Percentiles rank a stretch among this genome's conserved stretches.
Evolutionary conservation across 805 yeast species (phyloP).

Genomic region (Tetrapisispora fleetii): DNA sequence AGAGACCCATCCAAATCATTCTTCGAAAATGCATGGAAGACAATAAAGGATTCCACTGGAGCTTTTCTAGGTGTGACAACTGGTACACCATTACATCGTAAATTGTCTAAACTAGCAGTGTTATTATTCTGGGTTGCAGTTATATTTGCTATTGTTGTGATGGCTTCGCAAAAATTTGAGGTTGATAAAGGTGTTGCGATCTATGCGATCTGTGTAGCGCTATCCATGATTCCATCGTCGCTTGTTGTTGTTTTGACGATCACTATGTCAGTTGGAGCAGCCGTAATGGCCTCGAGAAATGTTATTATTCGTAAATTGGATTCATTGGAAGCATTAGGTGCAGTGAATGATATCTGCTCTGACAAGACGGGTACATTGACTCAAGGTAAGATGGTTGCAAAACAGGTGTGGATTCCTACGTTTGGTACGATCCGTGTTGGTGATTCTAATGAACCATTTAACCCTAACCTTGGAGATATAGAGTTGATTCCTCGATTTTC

Average conservation of each 20-base stretch:
- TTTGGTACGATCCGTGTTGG: conserved; percentile 57
- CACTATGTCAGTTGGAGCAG: conserved; percentile 89
- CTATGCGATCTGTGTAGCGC: conserved; percentile 89
- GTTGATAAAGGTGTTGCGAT: conserved; percentile 79
- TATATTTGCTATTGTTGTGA: conserved; percentile 74
- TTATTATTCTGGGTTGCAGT: conserved; percentile 66
- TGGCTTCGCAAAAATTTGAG: conserved; percentile 69
- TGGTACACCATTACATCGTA: conserved; percentile 77
- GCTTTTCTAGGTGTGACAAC: conserved; percentile 63
- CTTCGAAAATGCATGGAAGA: conserved; percentile 27
- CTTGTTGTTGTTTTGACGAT: conserved; percentile 95
- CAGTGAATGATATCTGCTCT: conserved; percentile 86
- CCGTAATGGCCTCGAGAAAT: conserved; percentile 87
- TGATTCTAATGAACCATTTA: conserved; percentile 65
- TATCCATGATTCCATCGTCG: conserved; percentile 98
- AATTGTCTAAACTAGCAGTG: conserved; percentile 68
- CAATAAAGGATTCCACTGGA: conserved; percentile 48
- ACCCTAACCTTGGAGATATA: conserved; percentile 92
- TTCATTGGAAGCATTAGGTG: conserved; percentile 87
- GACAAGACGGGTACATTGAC: conserved; percentile 90
- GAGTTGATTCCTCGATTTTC: conserved; percentile 63
- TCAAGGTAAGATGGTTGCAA: conserved; percentile 83
- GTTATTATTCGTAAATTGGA: conserved; percentile 93
- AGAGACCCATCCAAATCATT: conserved; percentile 35
- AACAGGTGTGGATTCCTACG: conserved; percentile 73